Percentiles rank a stretch among this genome's conserved stretches.
Conservation (phyloP, 192 early-diverging fungal species). For the Nowakowskiella sp. region DNA sequence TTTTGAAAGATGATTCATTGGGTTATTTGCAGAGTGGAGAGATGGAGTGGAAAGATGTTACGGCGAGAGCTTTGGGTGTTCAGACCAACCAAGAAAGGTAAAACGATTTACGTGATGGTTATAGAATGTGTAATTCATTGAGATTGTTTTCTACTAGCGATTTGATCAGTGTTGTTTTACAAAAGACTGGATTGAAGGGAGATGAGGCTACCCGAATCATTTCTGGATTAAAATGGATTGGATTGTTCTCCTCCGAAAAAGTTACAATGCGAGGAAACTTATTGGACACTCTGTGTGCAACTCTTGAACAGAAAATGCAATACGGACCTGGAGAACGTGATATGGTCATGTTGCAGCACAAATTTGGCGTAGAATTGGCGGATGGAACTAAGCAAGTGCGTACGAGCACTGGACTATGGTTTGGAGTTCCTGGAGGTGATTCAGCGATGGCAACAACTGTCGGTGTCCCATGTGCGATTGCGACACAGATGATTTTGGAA, state of each 20-base stretch:
- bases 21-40: constrained; percentile 45
- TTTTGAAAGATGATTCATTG: constrained; percentile 69
- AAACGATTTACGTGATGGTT: constrained; percentile 26
- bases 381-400: constrained; percentile 78
- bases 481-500: constrained; percentile 51
- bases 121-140: no score
- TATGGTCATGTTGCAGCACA: constrained; percentile 96
- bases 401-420: constrained; percentile 48
- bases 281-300: constrained; percentile 84
- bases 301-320: constrained; percentile 93
- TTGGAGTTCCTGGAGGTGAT: constrained; percentile 45
- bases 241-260: constrained; percentile 66
- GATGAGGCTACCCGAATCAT: constrained; percentile 33
- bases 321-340: constrained; percentile 88
- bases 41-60: constrained; percentile 27
- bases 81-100: constrained; percentile 23
- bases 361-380: constrained; percentile 87
- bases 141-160: constrained; percentile 7
- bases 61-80: constrained; percentile 49
- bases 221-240: constrained; percentile 54
- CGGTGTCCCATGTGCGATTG: constrained; percentile 49
- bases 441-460: constrained; percentile 54
- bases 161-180: constrained; percentile 47
- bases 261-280: constrained; percentile 62
- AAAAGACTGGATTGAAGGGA: constrained; percentile 43